Conservation (phyloP, 257 asterid species). For the Primulina huaijiensis region DNA sequence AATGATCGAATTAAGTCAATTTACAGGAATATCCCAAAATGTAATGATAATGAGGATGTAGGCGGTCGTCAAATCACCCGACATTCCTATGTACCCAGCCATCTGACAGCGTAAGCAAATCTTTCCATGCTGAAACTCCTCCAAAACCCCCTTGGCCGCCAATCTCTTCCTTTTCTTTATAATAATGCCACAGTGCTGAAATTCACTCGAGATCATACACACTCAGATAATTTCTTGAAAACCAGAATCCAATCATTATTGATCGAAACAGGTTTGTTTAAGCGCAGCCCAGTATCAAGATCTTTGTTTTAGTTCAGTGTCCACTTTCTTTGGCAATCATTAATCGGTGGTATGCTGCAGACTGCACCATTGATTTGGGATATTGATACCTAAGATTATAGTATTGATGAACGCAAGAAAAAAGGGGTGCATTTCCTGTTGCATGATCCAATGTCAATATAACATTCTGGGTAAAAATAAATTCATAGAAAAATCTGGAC, state of each 20-base stretch:
- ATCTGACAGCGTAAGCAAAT: neutral
- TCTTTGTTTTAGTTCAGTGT: neutral
- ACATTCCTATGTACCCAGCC: too few relatives aligned
- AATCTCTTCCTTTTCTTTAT: slow-evolving; percentile 4
- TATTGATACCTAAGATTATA: neutral
- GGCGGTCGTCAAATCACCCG: neutral
- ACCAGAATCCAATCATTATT: slow-evolving; percentile 7
- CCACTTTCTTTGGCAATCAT: too few relatives aligned
- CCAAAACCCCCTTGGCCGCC: slow-evolving; percentile 17
- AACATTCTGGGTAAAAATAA: neutral
- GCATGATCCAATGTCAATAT: neutral
- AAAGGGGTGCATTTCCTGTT: neutral
- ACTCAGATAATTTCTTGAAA: neutral
- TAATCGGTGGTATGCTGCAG: neutral
- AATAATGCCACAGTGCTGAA: neutral
- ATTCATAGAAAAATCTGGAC: neutral
- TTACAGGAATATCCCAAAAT: neutral
- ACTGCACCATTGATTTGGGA: neutral
- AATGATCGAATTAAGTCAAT: neutral
- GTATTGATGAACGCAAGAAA: neutral
- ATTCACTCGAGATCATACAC: neutral
- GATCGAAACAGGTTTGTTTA: slow-evolving; percentile 15
- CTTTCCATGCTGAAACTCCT: neutral
- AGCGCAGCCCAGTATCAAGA: neutral
- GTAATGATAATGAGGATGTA: neutral